Base-by-base conservation (phyloP, 768 basidiomycete genomes). In the Phanerochaete carnosa region DNA sequence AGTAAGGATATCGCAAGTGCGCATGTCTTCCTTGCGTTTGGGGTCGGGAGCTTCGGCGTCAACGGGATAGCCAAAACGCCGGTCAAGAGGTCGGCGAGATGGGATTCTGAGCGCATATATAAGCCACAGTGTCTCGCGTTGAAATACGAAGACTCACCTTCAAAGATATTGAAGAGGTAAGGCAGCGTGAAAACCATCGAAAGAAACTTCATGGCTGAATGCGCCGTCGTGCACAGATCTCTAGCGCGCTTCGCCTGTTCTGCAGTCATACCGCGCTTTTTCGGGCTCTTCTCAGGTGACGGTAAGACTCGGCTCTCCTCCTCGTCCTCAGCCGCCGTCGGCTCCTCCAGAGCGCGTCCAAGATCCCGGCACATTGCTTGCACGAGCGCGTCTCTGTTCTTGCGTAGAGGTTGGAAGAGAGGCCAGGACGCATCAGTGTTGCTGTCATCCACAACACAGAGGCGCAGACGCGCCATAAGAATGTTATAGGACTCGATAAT, bases 11-110 rank as follows among this genome's bases (percentile, higher is more conserved):
- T 89, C 1, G 87, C 81, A 26, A 94, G 73, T 1, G 89, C 90
- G 60, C 83, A 92, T 1, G 92, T 94, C 71, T 94, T 94, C n/a
- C 92, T 84, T 12, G 89, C 83, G 68, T 93, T 93, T 5, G 89
- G 89, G 5, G 91, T 92, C 2, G 91, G 92, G 0, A 94, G 73
- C 28, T 81, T 76, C 4, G 80, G 75, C 0, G 88, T 82, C 23
- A 92, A 76, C 2, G 91, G 91, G 61, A 94, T 91, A 7, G 87
- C 83, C 9, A 94, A 75, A 9, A 89, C 77, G 12, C 80, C 79
- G 1, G 84, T 82, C 33, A 94, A 70, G 59, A 94, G 82, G 30
- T 76, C 74, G 22, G 77, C 72, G 4, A 92, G 78, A 61, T 91
- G 83, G 26, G 69, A 72, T 56, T 86, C 90, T 91, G 64, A 50